Evolutionary conservation across 2,329 filamentous ascomycete genomes (phyloP), one percentile per base, ranked within the genome.

Genomic region (Blumeriella jaapii): DNA sequence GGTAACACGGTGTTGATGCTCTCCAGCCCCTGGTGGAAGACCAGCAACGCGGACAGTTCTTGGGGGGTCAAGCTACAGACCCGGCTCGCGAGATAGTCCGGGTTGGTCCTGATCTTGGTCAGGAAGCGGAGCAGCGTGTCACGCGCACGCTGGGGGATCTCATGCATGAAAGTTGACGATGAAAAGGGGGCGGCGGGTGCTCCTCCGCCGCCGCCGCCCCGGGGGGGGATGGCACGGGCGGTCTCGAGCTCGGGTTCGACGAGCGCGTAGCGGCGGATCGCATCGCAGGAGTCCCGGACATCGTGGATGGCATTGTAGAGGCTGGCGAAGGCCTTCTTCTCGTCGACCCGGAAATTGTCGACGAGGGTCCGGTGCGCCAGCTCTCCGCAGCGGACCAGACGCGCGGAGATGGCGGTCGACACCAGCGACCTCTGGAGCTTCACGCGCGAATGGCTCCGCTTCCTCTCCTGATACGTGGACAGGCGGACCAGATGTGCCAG

Each of bases 71-170:
- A 66, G 51, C 73, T 76, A 55, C 76, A 77, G 46, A 98, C 70
- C 46, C 87, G 75, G 45, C 82, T 77, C 52, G 89, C 84, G 57
- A 98, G 59, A 59, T 93, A 96, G 52, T 87, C 78, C 23, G 85
- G 78, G 56, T 94, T 87, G 44, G 81, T 86, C 49, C 89, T 77
- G 44, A 95, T 71, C 58, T 84, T 74, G 31, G 74, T 78, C 49
- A 96, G 62, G 53, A 96, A 89, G 43, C 76, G 73, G 39, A 95
- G 57, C 40, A 95, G 74, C 27, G 78, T 74, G 42, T 84, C 74
- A 54, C 83, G 69, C 37, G 84, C 76, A 43, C 80, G 76, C 38
- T 74, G 66, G 33, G 86, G 82, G 31, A 96, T 71, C 52, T 86
- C 77, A 55, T 81, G 73, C 34, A 82, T 61, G 48, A 80, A 81